Evolutionary conservation across 2,329 filamentous ascomycete species (phyloP).

Genomic region (Penicillium brasilianum): DNA sequence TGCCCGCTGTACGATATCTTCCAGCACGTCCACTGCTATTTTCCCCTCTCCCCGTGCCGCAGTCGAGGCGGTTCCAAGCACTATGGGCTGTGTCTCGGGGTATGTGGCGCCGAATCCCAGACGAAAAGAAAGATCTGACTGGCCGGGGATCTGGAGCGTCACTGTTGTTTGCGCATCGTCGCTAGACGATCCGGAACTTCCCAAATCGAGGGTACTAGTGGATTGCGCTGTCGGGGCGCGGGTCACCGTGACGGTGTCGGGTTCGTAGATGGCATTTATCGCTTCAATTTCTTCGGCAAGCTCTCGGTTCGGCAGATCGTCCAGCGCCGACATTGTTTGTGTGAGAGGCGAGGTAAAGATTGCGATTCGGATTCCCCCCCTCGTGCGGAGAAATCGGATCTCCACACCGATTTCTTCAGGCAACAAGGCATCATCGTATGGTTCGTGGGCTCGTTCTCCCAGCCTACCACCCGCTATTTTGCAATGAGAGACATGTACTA

Average conservation of each 20-base stretch:
- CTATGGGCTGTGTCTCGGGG: slow-evolving; percentile 71
- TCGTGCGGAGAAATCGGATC: slow-evolving; percentile 24
- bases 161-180: slow-evolving; percentile 44
- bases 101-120: slow-evolving; percentile 74
- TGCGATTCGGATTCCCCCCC: slow-evolving; percentile 4
- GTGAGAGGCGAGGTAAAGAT: slow-evolving; percentile 14
- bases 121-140: slow-evolving; percentile 53
- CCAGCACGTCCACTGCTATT: slow-evolving; percentile 70
- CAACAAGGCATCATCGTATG: slow-evolving; percentile 18
- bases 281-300: slow-evolving; percentile 55
- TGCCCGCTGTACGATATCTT: slow-evolving; percentile 67
- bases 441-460: not conserved
- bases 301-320: slow-evolving; percentile 42
- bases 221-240: slow-evolving; percentile 29
- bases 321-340: slow-evolving; percentile 28
- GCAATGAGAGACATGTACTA: too few species aligned
- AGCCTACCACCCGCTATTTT: too few species aligned
- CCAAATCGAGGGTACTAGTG: slow-evolving; percentile 36
- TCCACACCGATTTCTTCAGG: slow-evolving; percentile 25
- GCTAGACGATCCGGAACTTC: slow-evolving; percentile 23
- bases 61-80: slow-evolving; percentile 79
- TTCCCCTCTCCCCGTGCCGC: slow-evolving; percentile 74
- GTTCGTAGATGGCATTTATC: slow-evolving; percentile 64
- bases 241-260: slow-evolving; percentile 62
- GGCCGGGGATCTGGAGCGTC: slow-evolving; percentile 71